Evolutionary conservation across 2,329 filamentous ascomycete species (phyloP).

Genomic region (Colletotrichum sp.): DNA sequence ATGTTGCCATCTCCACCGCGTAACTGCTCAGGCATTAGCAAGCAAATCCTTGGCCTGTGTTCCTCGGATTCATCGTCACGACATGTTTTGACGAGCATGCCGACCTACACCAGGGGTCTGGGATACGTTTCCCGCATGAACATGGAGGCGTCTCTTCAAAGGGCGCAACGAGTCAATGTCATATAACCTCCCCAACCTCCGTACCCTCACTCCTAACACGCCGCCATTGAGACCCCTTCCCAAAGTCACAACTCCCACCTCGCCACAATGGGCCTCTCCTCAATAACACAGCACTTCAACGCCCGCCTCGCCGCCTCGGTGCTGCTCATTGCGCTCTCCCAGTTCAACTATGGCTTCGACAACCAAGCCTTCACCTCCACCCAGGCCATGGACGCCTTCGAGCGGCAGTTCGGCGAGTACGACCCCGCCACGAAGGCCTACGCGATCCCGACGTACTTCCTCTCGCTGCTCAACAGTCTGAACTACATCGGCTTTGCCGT

Average conservation of each 20-base stretch:
- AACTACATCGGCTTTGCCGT: constrained; percentile 35
- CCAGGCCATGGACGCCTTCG: constrained; percentile 42
- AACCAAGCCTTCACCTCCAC: constrained; percentile 36
- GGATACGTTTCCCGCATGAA: not conserved
- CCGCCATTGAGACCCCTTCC: not conserved
- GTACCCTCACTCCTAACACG: not conserved
- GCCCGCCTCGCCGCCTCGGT: constrained; percentile 21
- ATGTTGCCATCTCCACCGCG: not conserved
- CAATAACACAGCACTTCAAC: constrained; percentile 10
- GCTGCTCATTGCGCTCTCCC: constrained; percentile 34
- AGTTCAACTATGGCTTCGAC: constrained; percentile 46
- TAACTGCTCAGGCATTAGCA: not conserved
- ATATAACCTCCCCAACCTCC: not conserved
- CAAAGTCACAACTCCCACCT: not conserved
- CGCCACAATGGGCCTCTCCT: not conserved
- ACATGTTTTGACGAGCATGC: not conserved
- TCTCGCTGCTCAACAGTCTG: constrained; percentile 40
- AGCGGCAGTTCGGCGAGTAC: constrained; percentile 35
- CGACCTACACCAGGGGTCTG: not conserved
- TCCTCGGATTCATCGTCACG: not conserved
- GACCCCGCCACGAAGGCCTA: constrained; percentile 22
- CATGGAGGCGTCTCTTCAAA: not conserved
- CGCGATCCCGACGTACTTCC: constrained; percentile 30
- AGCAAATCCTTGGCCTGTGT: not conserved
- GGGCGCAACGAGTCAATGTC: not conserved